phyloP scores from a whole-genome alignment of 345 rosid species.

The Gossypium thurberi region DNA sequence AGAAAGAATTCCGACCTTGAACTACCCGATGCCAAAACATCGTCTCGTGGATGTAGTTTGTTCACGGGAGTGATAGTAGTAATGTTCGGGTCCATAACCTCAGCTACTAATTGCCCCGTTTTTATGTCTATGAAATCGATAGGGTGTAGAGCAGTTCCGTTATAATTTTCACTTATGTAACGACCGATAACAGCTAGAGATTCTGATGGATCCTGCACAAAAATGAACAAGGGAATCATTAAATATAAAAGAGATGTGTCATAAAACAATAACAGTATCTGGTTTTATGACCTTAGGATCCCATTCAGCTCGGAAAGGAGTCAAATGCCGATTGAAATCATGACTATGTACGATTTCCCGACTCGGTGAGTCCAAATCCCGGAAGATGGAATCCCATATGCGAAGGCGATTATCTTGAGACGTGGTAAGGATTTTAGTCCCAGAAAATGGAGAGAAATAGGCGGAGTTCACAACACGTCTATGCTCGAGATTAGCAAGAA shows the following conservation, averaged over 20 bases:
- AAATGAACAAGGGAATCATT: not conserved
- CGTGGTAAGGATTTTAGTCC: constrained; percentile 81
- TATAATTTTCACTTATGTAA: constrained; percentile 84
- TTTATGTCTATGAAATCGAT: constrained; percentile 82
- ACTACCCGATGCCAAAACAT: constrained; percentile 90
- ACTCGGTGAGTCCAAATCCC: constrained; percentile 73
- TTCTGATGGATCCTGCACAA: constrained; percentile 74
- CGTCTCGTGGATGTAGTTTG: constrained; percentile 89
- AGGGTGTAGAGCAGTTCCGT: constrained; percentile 87
- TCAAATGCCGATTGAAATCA: constrained; percentile 88
- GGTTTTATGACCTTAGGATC: constrained; percentile 73
- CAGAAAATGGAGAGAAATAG: constrained; percentile 84
- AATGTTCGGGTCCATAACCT: constrained; percentile 90
- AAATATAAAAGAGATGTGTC: not conserved
- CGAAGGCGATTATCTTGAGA: constrained; percentile 88
- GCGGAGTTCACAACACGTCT: constrained; percentile 93
- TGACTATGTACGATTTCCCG: constrained; percentile 98
- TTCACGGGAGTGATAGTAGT: constrained; percentile 92
- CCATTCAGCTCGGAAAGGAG: constrained; percentile 98
- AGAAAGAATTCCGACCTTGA: constrained; percentile 52
- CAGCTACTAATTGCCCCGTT: constrained; percentile 85
- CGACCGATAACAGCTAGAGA: constrained; percentile 87
- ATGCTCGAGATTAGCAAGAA: constrained; percentile 61
- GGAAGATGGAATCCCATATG: constrained; percentile 87
- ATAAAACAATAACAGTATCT: not conserved